Evolutionary conservation across 2,329 filamentous ascomycete genomes (phyloP), one percentile per base, ranked within the genome.

Genomic region (Didymella lethalis): DNA sequence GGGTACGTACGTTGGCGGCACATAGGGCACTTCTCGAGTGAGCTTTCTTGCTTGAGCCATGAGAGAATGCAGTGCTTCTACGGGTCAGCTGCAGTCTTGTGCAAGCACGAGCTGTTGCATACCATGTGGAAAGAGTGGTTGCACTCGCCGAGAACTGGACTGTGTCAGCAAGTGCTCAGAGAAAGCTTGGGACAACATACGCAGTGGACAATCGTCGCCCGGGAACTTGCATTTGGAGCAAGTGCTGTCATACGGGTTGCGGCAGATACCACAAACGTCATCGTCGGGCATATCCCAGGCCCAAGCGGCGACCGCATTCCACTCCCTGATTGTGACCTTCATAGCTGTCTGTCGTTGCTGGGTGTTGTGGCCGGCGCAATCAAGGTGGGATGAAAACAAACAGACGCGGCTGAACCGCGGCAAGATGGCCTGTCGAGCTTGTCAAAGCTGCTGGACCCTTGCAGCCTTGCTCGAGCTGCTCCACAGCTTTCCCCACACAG

Each of bases 121-220:
- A 96, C 93, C 91, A 97, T 96, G 79, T 99, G 95, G 75, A 99
- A 99, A 64, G 92, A 97, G 78, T 99, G 95, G 5, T 93, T 94
- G 79, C 95, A 99, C 82, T 94, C 96, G 43, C 95, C 95, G 61
- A 95, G 93, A 66, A 97, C 94, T 97, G 36, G 18, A 54, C 20
- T 8, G 34, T 10, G 36, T 75, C 52, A 74, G 64, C 40, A 53
- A 11, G 11, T 1, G 3, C 11, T 0, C 34, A 3, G 11, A 18
- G 2, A 16, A 25, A 12, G 4, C 1, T 6, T 34, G 23, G 6
- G 12, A 43, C 23, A 31, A 82, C 89, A 77, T 81, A 97, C 94
- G 84, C 59, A 99, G 84, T 59, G 91, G 91, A 80, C 95, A 99
- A 75, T 97, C 93, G 72, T 99, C 95, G 57, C 95, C 95, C 14